These are phyloP conservation scores for Friedmanniomyces endolithicus DNA, from an alignment of 495 filamentous ascomycete species.

Conservation along the genomic window DNA sequence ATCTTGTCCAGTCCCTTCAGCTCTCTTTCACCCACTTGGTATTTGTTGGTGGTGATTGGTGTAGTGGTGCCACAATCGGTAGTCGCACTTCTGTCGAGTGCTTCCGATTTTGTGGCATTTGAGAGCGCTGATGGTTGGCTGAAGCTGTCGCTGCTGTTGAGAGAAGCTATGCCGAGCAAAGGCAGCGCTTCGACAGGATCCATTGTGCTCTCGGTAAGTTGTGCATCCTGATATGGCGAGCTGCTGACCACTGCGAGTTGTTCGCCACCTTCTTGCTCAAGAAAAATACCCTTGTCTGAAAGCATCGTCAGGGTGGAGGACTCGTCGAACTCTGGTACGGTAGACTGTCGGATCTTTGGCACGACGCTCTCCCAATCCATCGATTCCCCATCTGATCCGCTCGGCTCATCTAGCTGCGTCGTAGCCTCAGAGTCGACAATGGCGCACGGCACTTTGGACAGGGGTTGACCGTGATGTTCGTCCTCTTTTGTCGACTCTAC, in stretches of 20 bases:
- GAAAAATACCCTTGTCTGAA: neutral
- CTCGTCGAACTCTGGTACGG: neutral
- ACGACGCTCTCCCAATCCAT: neutral
- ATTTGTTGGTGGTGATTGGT: neutral
- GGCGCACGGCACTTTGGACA: no score
- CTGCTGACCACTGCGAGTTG: neutral
- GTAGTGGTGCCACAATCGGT: neutral
- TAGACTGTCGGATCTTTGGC: neutral
- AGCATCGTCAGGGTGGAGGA: neutral
- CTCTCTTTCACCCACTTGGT: neutral
- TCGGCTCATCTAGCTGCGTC: no score
- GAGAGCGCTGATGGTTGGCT: no score
- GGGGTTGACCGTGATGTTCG: no score
- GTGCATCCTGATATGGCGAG: neutral
- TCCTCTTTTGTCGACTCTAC: neutral
- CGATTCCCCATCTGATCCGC: no score
- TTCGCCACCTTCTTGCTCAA: neutral
- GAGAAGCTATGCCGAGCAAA: no score
- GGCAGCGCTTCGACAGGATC: no score
- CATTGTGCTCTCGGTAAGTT: no score
- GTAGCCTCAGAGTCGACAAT: no score
- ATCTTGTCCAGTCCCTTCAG: neutral
- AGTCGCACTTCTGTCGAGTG: neutral
- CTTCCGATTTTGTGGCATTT: no score
- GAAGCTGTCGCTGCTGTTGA: no score